phyloP scores from a whole-genome alignment of 2,329 filamentous ascomycete species.

The Leptographium flavum region DNA sequence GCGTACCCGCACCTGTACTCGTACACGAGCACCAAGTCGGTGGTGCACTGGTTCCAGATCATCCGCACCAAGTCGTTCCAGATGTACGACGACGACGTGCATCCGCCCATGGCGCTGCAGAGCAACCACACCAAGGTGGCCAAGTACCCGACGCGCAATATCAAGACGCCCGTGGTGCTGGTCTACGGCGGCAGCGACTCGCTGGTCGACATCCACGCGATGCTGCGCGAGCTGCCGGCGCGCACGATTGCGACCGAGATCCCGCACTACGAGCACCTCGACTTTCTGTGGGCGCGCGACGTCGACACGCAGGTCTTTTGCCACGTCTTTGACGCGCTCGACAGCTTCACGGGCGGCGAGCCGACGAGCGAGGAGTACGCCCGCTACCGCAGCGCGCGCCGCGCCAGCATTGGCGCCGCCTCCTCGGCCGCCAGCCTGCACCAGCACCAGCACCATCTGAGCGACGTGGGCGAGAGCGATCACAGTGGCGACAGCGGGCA shows the following conservation, averaged over 20 bases:
- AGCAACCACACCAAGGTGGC: slow-evolving; percentile 91
- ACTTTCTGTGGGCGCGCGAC: slow-evolving; percentile 88
- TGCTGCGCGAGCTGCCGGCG: slow-evolving; percentile 75
- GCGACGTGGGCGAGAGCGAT: background rate
- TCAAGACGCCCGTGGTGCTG: slow-evolving; percentile 86
- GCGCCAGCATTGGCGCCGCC: slow-evolving; percentile 28
- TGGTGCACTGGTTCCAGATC: slow-evolving; percentile 99
- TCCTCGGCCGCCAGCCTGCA: slow-evolving; percentile 13
- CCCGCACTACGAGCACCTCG: slow-evolving; percentile 87
- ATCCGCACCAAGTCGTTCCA: slow-evolving; percentile 94
- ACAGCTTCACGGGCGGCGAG: slow-evolving; percentile 48
- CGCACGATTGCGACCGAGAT: slow-evolving; percentile 80
- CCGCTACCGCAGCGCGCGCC: slow-evolving; percentile 37
- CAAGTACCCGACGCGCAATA: slow-evolving; percentile 91
- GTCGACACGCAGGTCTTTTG: slow-evolving; percentile 75
- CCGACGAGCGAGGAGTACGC: slow-evolving; percentile 48
- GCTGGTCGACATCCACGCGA: slow-evolving; percentile 81
- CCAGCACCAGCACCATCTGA: background rate
- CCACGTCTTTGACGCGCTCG: slow-evolving; percentile 79
- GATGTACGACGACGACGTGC: slow-evolving; percentile 94
- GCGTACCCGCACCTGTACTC: slow-evolving; percentile 94
- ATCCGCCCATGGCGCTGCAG: slow-evolving; percentile 57
- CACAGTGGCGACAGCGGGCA: background rate
- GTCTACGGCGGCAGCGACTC: slow-evolving; percentile 92
- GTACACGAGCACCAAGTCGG: slow-evolving; percentile 89